A percentile compares a stretch with the other conserved stretches of the same genome.
Evolutionary conservation across 805 yeast genomes (phyloP).

Genomic region (Saturnispora halmiae): DNA sequence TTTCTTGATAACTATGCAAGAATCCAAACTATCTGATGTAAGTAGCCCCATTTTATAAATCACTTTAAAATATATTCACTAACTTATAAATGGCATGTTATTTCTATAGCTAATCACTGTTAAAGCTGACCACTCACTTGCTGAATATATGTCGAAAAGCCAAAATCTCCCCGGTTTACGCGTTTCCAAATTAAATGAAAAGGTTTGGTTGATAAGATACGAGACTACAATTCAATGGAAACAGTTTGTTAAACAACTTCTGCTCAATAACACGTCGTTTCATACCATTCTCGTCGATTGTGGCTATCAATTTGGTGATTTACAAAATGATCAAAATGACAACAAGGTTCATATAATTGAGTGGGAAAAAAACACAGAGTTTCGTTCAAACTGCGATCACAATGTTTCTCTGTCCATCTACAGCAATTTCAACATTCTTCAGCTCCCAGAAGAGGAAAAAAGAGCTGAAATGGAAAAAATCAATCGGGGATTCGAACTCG

Average conservation of each 20-base stretch:
- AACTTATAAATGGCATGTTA: too few species aligned
- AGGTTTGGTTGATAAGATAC: neutral
- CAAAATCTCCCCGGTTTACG: neutral
- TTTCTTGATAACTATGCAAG: too few species aligned
- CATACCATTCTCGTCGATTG: too few species aligned
- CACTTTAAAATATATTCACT: too few species aligned
- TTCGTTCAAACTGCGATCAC: conserved; percentile 1
- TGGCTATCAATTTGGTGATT: conserved; percentile 10
- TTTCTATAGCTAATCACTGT: neutral
- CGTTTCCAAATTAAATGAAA: neutral
- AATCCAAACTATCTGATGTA: neutral
- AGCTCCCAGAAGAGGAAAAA: neutral
- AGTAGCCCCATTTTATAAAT: too few species aligned
- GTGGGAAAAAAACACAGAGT: conserved; percentile 7
- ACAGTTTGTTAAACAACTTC: too few species aligned
- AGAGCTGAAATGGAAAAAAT: neutral
- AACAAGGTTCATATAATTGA: conserved; percentile 6
- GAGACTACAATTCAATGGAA: neutral
- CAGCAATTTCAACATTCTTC: conserved; percentile 3
- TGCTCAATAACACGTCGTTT: too few species aligned
- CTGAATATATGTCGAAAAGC: too few species aligned
- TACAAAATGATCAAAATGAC: neutral
- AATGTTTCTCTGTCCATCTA: conserved; percentile 1
- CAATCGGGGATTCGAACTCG: neutral
- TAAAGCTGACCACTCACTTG: neutral